Evolutionary conservation across 2,329 filamentous ascomycete genomes (phyloP).

Genomic region (Fusarium poae): DNA sequence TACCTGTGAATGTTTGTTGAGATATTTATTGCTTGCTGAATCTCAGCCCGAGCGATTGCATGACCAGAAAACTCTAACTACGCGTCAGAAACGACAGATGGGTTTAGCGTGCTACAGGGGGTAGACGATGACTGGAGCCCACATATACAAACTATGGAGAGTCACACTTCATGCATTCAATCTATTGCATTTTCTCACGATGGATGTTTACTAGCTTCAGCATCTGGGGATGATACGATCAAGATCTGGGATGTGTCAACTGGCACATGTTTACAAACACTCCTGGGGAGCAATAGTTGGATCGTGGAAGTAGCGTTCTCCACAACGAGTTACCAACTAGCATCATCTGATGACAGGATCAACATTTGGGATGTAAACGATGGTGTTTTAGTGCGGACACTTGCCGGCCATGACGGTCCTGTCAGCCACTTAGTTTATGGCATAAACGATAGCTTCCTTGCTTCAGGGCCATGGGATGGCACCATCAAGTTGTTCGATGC

Average conservation of each 20-base stretch:
- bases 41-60: background rate
- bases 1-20: too few relatives aligned
- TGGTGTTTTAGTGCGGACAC: background rate
- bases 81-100: background rate
- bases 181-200: background rate
- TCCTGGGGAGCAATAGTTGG: rapidly evolving
- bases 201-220: background rate
- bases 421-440: background rate
- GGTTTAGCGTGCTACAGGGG: background rate
- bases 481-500: background rate
- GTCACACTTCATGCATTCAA: rapidly evolving
- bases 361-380: background rate
- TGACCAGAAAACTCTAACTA: background rate
- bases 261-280: background rate
- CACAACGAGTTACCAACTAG: background rate
- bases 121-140: background rate
- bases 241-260: background rate
- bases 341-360: background rate
- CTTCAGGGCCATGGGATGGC: background rate
- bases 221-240: background rate
- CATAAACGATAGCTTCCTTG: background rate
- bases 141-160: background rate
- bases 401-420: background rate
- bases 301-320: background rate
- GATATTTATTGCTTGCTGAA: background rate